A percentile compares a stretch with the other conserved stretches of the same genome.
Evolutionary conservation across 1,139 yeast genomes (phyloP).

Genomic region (Suhomyces anneliseae): DNA sequence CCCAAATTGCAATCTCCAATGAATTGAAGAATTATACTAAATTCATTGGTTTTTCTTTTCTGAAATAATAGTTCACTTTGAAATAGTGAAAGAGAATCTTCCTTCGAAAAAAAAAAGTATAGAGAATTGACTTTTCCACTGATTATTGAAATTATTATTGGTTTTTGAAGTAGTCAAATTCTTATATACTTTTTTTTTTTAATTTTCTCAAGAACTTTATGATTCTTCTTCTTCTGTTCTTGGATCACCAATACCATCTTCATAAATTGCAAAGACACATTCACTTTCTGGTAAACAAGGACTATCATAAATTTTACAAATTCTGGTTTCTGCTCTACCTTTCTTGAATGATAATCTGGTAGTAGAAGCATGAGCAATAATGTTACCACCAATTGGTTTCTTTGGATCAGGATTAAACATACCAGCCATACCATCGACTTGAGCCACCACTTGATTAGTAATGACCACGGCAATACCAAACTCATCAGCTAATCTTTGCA

Average conservation of each 20-base stretch:
- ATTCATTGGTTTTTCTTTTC: too few species aligned
- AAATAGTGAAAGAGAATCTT: too few species aligned
- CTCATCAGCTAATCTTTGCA: constrained; percentile 94
- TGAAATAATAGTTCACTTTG: too few species aligned
- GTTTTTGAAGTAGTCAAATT: too few species aligned
- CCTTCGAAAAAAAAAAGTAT: too few species aligned
- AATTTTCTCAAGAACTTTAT: neutral
- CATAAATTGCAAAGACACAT: constrained; percentile 92
- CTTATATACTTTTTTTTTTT: too few species aligned
- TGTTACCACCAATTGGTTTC: constrained; percentile 98
- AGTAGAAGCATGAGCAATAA: constrained; percentile 95
- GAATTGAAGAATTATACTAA: too few species aligned
- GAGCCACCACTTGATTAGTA: constrained; percentile 97
- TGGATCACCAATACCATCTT: constrained; percentile 97
- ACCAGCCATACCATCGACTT: constrained; percentile 86
- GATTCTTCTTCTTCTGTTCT: constrained; percentile 63
- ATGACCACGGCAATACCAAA: constrained; percentile 98
- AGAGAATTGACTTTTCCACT: too few species aligned
- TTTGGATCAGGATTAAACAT: constrained; percentile 96
- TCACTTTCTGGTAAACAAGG: constrained; percentile 96
- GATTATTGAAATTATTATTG: too few species aligned
- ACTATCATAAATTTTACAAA: constrained; percentile 91
- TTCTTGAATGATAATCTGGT: constrained; percentile 87
- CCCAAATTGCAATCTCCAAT: neutral
- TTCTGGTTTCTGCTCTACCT: constrained; percentile 89